A percentile compares a stretch with the other conserved stretches of the same genome.
Conservation (phyloP, 1,284 basidiomycete genomes). For the Chondrostereum purpureum region DNA sequence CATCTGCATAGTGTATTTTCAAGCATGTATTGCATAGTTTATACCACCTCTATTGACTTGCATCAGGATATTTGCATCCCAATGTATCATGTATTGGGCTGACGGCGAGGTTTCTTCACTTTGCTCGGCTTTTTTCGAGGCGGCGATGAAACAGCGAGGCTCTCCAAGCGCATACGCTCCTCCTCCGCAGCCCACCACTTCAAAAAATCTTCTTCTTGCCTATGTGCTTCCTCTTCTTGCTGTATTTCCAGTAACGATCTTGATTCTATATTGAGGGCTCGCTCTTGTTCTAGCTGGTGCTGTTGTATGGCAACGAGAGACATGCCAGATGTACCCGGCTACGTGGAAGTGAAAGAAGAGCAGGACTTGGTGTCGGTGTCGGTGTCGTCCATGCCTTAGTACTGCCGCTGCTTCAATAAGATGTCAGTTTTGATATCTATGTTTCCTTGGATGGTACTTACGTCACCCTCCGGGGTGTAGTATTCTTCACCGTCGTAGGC, state of each 20-base stretch:
- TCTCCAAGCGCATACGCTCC: slow-evolving; percentile 49
- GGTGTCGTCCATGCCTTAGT: too few species aligned
- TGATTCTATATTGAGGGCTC: slow-evolving; percentile 38
- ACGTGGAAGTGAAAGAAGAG: too few species aligned
- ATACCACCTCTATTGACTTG: too few species aligned
- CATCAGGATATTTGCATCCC: too few species aligned
- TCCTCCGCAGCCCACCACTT: slow-evolving; percentile 85
- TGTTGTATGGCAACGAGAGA: slow-evolving; percentile 84
- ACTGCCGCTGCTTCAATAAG: too few species aligned
- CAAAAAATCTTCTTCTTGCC: slow-evolving; percentile 72
- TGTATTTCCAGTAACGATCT: slow-evolving; percentile 78
- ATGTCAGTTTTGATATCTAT: too few species aligned
- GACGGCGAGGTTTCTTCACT: neutral
- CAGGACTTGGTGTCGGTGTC: too few species aligned
- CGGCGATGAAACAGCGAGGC: slow-evolving; percentile 16
- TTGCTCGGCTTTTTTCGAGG: neutral
- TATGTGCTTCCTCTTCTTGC: slow-evolving; percentile 66
- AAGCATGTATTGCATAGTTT: too few species aligned
- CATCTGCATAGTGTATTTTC: too few species aligned
- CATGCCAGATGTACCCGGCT: too few species aligned
- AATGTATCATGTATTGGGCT: slow-evolving; percentile 9
- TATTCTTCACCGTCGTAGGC: slow-evolving; percentile 13
- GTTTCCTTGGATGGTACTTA: slow-evolving; percentile 40
- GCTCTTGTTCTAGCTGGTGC: slow-evolving; percentile 56
- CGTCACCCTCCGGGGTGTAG: slow-evolving; percentile 37